Conservation (phyloP, 2,329 filamentous ascomycete species). For the Paecilomyces formosus region DNA sequence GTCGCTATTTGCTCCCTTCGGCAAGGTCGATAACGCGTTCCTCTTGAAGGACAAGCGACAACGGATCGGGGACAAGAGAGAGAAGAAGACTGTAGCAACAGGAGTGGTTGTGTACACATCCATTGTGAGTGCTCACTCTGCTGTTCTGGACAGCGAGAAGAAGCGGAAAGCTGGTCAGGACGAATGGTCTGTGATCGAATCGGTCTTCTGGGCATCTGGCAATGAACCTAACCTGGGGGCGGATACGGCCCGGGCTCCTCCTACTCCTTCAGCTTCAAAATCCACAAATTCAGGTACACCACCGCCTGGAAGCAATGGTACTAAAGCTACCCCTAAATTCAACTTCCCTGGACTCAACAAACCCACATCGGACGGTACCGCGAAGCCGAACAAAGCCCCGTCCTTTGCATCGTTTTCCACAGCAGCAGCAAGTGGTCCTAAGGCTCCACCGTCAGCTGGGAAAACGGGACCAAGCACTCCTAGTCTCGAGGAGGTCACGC, state of each 20-base stretch:
- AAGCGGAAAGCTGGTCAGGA: conserved; percentile 19
- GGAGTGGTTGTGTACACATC: conserved; percentile 51
- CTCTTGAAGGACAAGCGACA: conserved; percentile 52
- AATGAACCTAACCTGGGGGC: conserved; percentile 43
- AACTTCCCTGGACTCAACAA: conserved; percentile 27
- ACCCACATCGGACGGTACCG: conserved; percentile 1
- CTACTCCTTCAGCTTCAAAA: conserved; percentile 15
- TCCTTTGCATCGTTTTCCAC: conserved; percentile 36
- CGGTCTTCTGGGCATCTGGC: conserved; percentile 47
- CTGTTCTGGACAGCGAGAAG: conserved; percentile 45
- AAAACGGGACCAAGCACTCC: conserved; percentile 22
- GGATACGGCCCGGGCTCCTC: conserved; percentile 7
- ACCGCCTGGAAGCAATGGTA: conserved; percentile 8
- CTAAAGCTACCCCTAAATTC: conserved; percentile 16
- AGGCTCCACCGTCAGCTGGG: conserved; percentile 13
- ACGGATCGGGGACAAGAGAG: conserved; percentile 41
- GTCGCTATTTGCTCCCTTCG: conserved; percentile 46
- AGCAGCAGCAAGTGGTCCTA: conserved; percentile 20
- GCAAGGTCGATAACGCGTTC: conserved; percentile 49
- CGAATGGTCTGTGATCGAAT: conserved; percentile 45
- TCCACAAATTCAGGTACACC: conserved; percentile 6
- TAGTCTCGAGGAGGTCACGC: conserved; percentile 41
- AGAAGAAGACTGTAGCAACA: conserved; percentile 45
- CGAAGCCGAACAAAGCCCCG: conserved; percentile 26
- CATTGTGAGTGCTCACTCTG: conserved; percentile 51